Conservation (phyloP, 2,329 filamentous ascomycete species). For the Pseudopithomyces maydicus region DNA sequence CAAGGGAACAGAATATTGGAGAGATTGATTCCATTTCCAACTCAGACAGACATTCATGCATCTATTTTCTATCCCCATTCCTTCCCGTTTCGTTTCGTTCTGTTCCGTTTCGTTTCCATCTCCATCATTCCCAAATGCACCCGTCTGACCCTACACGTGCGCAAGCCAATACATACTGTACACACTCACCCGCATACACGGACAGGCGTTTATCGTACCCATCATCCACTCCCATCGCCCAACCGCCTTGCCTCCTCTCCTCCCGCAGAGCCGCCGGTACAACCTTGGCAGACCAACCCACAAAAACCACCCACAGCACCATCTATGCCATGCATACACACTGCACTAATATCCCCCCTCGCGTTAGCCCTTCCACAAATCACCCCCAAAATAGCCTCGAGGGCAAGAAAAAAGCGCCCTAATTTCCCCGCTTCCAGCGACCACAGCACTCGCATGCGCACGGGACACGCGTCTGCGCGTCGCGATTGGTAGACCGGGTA, state of each 20-base stretch:
- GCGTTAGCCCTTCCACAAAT: not conserved
- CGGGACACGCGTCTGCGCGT: too few relatives aligned
- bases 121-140: too few relatives aligned
- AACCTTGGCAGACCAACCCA: not conserved
- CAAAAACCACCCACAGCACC: too few relatives aligned
- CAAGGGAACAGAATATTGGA: not conserved
- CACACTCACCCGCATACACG: not conserved
- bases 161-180: too few relatives aligned
- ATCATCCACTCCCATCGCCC: not conserved
- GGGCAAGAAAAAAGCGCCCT: not conserved
- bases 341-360: not conserved
- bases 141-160: too few relatives aligned
- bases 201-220: not conserved
- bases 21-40: not conserved
- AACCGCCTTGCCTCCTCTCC: not conserved
- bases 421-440: not conserved
- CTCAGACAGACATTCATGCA: not conserved
- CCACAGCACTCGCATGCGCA: not conserved
- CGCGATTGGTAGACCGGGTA: too few relatives aligned
- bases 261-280: constrained; percentile 7
- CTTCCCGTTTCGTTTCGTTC: too few relatives aligned
- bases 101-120: too few relatives aligned
- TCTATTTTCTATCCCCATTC: not conserved
- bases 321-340: too few relatives aligned
- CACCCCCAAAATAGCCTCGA: not conserved